A percentile compares a stretch with the other conserved stretches of the same genome.
Conservation (phyloP, 805 yeast genomes). For the Metschnikowia dekortorum region DNA sequence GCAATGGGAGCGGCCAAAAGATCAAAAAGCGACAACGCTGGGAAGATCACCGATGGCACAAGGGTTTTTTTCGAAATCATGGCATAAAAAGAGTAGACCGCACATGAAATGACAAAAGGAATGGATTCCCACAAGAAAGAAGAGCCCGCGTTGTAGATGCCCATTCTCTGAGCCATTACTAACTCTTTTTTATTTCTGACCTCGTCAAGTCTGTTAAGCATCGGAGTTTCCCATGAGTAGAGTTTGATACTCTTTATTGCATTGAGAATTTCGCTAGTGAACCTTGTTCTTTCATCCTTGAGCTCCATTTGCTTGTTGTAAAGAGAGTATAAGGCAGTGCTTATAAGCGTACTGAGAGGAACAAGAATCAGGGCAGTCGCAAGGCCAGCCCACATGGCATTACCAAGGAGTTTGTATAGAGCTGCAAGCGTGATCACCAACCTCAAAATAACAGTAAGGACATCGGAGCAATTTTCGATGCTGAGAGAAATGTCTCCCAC, state of each 20-base stretch:
- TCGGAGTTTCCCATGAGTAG: slow-evolving; percentile 68
- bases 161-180: slow-evolving; percentile 45
- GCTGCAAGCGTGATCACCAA: slow-evolving; percentile 51
- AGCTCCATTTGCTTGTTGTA: slow-evolving; percentile 56
- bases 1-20: slow-evolving; percentile 33
- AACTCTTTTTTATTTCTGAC: slow-evolving; percentile 59
- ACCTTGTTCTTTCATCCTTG: slow-evolving; percentile 56
- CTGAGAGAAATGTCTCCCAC: slow-evolving; percentile 52
- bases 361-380: slow-evolving; percentile 49
- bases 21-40: slow-evolving; percentile 36
- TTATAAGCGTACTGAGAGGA: slow-evolving; percentile 51
- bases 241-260: slow-evolving; percentile 62
- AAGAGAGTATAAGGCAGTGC: slow-evolving; percentile 39
- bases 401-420: slow-evolving; percentile 52
- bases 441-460: slow-evolving; percentile 44
- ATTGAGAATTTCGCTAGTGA: slow-evolving; percentile 55
- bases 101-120: slow-evolving; percentile 34
- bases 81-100: slow-evolving; percentile 29
- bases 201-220: slow-evolving; percentile 47
- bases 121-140: slow-evolving; percentile 35
- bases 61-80: slow-evolving; percentile 21
- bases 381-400: slow-evolving; percentile 56
- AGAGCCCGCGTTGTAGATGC: slow-evolving; percentile 30
- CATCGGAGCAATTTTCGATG: slow-evolving; percentile 51
- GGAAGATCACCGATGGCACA: slow-evolving; percentile 36